Evolutionary conservation across 192 early-diverging fungal species (phyloP).

Genomic region (Entrophospora sp.): DNA sequence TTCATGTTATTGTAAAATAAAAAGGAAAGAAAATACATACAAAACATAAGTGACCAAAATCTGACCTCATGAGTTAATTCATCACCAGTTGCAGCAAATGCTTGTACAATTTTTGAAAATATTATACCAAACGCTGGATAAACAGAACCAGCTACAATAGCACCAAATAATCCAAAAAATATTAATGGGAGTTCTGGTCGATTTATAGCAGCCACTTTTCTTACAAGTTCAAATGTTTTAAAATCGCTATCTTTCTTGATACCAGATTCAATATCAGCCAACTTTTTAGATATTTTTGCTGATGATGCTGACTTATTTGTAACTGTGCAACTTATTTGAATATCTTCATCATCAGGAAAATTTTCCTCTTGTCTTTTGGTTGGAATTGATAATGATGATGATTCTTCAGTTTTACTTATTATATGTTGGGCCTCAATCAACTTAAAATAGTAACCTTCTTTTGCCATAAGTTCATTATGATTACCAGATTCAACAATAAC

Average conservation of each 20-base stretch:
- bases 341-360: constrained; percentile 18
- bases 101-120: constrained; percentile 38
- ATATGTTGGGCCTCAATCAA: constrained; percentile 56
- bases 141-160: constrained; percentile 14
- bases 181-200: constrained; percentile 1
- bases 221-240: constrained; percentile 8
- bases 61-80: constrained; percentile 25
- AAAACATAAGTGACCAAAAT: constrained; percentile 42
- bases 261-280: constrained; percentile 8
- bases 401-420: too few species aligned
- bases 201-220: constrained; percentile 1
- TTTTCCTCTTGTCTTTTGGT: too few species aligned
- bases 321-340: neutral
- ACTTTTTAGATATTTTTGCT: neutral
- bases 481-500: constrained; percentile 59
- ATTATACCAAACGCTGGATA: constrained; percentile 72
- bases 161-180: neutral
- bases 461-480: constrained; percentile 57
- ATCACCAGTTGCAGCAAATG: constrained; percentile 2
- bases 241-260: constrained; percentile 1
- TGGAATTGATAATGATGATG: too few species aligned
- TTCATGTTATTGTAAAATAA: neutral
- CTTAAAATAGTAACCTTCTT: constrained; percentile 39
- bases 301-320: constrained; percentile 11
- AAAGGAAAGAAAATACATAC: constrained; percentile 22